Base-by-base conservation (phyloP, 495 filamentous ascomycete genomes). In the Delitschia confertaspora region DNA sequence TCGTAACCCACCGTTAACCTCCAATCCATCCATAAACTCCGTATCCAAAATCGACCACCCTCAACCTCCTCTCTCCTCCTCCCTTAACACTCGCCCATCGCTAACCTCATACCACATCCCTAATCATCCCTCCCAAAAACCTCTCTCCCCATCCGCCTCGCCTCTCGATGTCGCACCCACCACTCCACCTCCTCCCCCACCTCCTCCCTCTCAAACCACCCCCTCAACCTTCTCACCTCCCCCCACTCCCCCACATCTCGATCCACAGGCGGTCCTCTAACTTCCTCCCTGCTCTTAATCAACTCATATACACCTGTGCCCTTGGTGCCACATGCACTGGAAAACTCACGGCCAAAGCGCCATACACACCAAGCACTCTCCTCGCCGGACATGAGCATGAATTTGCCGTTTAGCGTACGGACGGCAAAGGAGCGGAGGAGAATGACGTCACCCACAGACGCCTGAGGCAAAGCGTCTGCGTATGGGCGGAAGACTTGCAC, bases 361-460 rank as follows among this genome's bases (percentile, higher is more conserved):
- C 63, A 66, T 21, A 65, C 63, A 33, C 51, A 57, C 63, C 63
- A 66, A 18, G 55, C 57, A 39, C 60, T 62, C 18, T 48, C 62
- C 22, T 60, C 63, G 17, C 54, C 60, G 26, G 70, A 63, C 14
- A 78, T 49, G 3, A 70, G 67, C 46, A 68, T 71, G 0, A 67
- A 65, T 40, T 66, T 37, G 3, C 44, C 65, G 30, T 70, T 70
- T 8, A 72, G 40, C n/a, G 69, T 67, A 35, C 69, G 63, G 10
- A 93, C 83, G 40, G 71, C 72, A 54, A 95, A 87, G 29, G 78
- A 70, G 4, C 82, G 72, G 9, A 98, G 70, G 26, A 98, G 60
- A 16, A 95, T 68, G 2, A 79, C 76, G 50, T 91, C 82, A 6
- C 91, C 91, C 11, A 72, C 70, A 2, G 68, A 65, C 18, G 85